These are phyloP conservation scores for Athelia sp. DNA, from an alignment of 1,284 basidiomycete species.

Conservation along the genomic window DNA sequence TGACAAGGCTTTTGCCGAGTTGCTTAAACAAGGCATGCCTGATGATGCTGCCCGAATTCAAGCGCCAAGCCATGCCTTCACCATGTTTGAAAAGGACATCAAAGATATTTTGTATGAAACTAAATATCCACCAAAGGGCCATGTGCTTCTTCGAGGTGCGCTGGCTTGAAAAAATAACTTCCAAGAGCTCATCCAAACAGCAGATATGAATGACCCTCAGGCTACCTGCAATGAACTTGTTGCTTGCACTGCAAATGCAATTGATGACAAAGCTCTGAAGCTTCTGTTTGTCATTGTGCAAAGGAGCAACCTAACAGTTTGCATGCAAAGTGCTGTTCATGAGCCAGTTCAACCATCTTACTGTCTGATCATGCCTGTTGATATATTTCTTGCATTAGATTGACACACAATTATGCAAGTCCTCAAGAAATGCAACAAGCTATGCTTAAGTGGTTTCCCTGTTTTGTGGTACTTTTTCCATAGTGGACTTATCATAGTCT, in stretches of 20 bases:
- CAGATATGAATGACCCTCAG: neutral
- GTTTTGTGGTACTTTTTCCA: constrained; percentile 13
- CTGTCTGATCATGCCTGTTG: neutral
- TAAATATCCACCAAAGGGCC: neutral
- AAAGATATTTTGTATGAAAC: neutral
- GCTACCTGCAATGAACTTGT: neutral
- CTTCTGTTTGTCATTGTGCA: neutral
- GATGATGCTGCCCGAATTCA: neutral
- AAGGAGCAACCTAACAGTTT: neutral
- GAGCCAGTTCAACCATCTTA: neutral
- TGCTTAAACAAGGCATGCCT: neutral
- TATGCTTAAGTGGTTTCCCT: neutral
- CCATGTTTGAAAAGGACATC: neutral
- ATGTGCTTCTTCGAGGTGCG: neutral
- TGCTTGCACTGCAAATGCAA: neutral
- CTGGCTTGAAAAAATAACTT: neutral
- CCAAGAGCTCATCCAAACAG: neutral
- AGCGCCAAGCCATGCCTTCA: neutral
- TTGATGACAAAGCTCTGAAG: neutral
- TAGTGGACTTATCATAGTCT: no score
- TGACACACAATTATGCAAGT: neutral
- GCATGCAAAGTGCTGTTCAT: neutral
- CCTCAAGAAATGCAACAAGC: neutral
- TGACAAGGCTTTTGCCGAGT: neutral
- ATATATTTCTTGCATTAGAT: neutral